These are phyloP conservation scores for Phialophora verrucosa DNA, from an alignment of 2,329 filamentous ascomycete genomes.

Conservation along the genomic window DNA sequence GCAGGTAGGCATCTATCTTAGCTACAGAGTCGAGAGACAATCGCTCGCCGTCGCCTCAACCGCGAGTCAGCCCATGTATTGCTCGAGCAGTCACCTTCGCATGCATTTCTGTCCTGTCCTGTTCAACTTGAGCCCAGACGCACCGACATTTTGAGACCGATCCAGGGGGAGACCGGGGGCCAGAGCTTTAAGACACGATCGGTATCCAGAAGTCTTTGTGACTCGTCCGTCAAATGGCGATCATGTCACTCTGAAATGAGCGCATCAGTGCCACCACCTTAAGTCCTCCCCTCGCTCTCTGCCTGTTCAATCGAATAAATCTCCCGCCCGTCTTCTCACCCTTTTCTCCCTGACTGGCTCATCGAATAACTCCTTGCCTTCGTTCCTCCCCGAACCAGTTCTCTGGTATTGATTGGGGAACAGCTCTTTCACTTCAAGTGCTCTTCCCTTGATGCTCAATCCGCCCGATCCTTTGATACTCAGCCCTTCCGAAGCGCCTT, in stretches of 20 bases:
- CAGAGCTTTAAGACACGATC: background rate
- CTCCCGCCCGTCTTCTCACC: slow-evolving; percentile 70
- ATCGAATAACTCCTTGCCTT: slow-evolving; percentile 72
- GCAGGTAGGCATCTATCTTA: background rate
- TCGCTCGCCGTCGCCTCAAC: background rate
- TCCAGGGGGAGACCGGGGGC: background rate
- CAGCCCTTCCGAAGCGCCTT: slow-evolving; percentile 53
- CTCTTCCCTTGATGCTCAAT: slow-evolving; percentile 73
- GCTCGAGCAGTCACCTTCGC: background rate
- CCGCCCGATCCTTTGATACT: slow-evolving; percentile 50
- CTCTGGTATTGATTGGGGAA: slow-evolving; percentile 65
- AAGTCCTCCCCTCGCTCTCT: background rate
- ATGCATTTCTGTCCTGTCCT: background rate
- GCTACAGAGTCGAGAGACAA: background rate
- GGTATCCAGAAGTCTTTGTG: background rate
- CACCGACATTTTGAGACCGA: background rate
- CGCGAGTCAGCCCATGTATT: background rate
- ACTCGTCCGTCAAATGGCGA: background rate
- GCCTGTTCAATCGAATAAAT: slow-evolving; percentile 67
- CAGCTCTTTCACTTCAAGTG: slow-evolving; percentile 64
- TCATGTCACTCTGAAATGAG: background rate
- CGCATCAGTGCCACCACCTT: background rate
- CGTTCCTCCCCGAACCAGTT: slow-evolving; percentile 51
- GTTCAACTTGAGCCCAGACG: background rate
- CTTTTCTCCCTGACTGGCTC: slow-evolving; percentile 58